Evolutionary conservation across 768 basidiomycete genomes (phyloP), one percentile per base, ranked within the genome.

Genomic region (Cyclocybe aegerita): DNA sequence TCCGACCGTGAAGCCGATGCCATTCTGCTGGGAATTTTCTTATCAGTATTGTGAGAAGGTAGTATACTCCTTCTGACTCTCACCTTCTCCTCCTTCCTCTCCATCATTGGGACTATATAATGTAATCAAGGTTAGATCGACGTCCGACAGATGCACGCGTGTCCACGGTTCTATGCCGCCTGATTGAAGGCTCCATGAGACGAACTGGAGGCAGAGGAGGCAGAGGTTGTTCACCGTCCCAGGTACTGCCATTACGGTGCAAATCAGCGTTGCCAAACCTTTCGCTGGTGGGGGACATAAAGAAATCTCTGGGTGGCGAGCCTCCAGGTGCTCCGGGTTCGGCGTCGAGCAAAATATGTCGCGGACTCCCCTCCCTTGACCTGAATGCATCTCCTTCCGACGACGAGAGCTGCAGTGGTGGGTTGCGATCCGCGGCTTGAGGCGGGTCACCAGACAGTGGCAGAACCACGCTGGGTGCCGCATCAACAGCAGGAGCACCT

Each of bases 101-200:
- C 68, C 0, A 70, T 51, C 23, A 23, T 23, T 9, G 74, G 73
- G 3, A 75, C n/a, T n/a, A n/a, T n/a, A n/a, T 65, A 15, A 74
- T 70, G 63, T 69, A 74, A 53, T 76, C 73, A 11, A 75, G 58
- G 4, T 63, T 69, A 4, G 73, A 70, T 32, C 63, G 61, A 32
- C 48, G 58, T n/a, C 54, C 61, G 14, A 37, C 46, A 30, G 61
- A 52, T 33, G 41, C 40, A 30, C 48, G 52, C 0, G 55, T 43
- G 33, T 62, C 62, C 4, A 43, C 38, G 33, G 59, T 61, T 39
- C 60, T 56, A 9, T 46, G 12, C 48, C 57, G 51, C 30, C 39
- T 35, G 30, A 46, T 32, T 17, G 33, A 29, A 39, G 32, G 40
- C 15, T 48, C 48, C 23, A 29, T 48, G 49, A 5, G 5, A 17